A percentile compares a stretch with the other conserved stretches of the same genome.
phyloP scores from a whole-genome alignment of 805 yeast genomes.

The Saturnispora serradocipensis region DNA sequence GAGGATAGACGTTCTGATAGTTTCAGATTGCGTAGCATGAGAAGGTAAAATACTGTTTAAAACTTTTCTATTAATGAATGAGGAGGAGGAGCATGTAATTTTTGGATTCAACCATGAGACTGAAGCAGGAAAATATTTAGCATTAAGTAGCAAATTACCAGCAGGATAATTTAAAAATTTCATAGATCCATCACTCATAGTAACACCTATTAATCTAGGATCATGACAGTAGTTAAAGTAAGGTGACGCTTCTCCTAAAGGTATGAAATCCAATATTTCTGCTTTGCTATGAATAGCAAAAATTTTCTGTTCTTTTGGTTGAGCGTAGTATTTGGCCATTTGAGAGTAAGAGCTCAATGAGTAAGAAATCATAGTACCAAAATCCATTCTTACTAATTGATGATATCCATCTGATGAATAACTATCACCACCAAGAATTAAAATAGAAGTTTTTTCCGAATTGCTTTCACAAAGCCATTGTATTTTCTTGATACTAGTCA shows the following conservation, averaged over 20 bases:
- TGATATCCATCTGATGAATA: constrained; percentile 34
- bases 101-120: constrained; percentile 72
- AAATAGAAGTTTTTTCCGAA: constrained; percentile 68
- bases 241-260: constrained; percentile 58
- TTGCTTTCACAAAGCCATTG: constrained; percentile 75
- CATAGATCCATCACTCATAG: constrained; percentile 56
- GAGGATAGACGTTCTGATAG: constrained; percentile 31
- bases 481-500: constrained; percentile 41
- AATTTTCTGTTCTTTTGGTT: constrained; percentile 45
- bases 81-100: constrained; percentile 45
- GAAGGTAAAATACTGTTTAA: constrained; percentile 20
- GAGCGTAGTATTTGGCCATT: constrained; percentile 69
- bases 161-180: constrained; percentile 51
- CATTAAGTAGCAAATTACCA: constrained; percentile 42
- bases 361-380: constrained; percentile 73
- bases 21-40: not conserved
- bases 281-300: constrained; percentile 45
- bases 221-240: constrained; percentile 74
- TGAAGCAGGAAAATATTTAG: constrained; percentile 70
- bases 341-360: constrained; percentile 74
- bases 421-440: constrained; percentile 62
- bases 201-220: constrained; percentile 54
- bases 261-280: constrained; percentile 37
- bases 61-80: constrained; percentile 28
- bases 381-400: constrained; percentile 51